Evolutionary conservation across 306 rosid species (phyloP).

Genomic region (Ceratonia siliqua): DNA sequence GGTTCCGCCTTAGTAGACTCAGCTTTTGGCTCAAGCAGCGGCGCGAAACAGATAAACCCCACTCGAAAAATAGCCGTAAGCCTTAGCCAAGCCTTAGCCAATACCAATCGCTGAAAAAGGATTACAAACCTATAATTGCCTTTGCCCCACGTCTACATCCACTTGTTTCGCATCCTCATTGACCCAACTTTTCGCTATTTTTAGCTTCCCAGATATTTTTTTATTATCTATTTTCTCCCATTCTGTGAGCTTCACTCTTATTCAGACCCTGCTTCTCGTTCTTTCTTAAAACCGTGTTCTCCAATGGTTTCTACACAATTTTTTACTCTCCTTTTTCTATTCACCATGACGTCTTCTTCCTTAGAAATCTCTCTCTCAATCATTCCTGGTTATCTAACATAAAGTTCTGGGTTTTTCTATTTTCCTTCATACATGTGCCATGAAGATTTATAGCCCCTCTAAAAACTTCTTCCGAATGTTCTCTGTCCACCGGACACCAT

Average conservation of each 20-base stretch:
- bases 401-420: background rate
- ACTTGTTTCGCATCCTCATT: background rate
- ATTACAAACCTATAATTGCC: too few relatives aligned
- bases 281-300: background rate
- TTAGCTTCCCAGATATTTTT: background rate
- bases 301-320: background rate
- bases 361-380: too few relatives aligned
- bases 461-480: conserved; percentile 27
- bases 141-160: background rate
- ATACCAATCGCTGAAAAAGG: too few relatives aligned
- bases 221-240: too few relatives aligned
- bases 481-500: conserved; percentile 43
- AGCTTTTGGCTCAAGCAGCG: too few relatives aligned
- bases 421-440: conserved; percentile 22
- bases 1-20: too few relatives aligned
- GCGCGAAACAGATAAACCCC: too few relatives aligned
- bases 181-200: too few relatives aligned
- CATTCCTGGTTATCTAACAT: background rate
- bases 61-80: too few relatives aligned
- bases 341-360: conserved; percentile 11
- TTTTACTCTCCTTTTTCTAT: background rate
- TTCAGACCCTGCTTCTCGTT: too few relatives aligned
- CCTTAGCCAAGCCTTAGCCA: too few relatives aligned
- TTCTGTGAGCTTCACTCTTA: too few relatives aligned
- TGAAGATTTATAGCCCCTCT: conserved; percentile 40